Evolutionary conservation across 305 asterid species (phyloP).

Genomic region (Plantago coronopus): DNA sequence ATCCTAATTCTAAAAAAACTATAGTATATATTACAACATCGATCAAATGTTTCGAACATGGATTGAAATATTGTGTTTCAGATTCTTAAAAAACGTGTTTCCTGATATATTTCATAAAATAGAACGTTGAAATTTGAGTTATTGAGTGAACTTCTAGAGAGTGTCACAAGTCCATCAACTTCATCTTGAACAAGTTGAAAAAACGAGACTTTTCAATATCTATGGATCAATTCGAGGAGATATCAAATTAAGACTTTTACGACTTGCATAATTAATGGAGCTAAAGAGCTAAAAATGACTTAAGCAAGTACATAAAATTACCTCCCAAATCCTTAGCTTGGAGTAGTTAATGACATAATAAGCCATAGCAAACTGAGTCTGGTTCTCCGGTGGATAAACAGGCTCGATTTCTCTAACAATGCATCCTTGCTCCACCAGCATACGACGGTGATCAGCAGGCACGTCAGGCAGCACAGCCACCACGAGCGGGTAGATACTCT

Average conservation of each 20-base stretch:
- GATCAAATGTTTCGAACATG: too few species aligned
- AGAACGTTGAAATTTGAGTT: too few species aligned
- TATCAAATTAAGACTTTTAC: too few species aligned
- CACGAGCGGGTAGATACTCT: constrained; percentile 34
- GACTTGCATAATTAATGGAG: background rate
- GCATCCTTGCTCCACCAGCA: constrained; percentile 50
- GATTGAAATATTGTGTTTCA: too few species aligned
- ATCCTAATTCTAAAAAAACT: too few species aligned
- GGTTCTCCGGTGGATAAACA: constrained; percentile 39
- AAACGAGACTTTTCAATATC: too few species aligned
- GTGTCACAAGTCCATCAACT: background rate
- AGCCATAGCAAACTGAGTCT: constrained; percentile 43
- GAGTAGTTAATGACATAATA: constrained; percentile 52
- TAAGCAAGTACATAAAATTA: background rate
- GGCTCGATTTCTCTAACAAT: constrained; percentile 45
- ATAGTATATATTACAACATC: too few species aligned
- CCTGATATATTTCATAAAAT: too few species aligned
- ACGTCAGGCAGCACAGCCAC: constrained; percentile 55
- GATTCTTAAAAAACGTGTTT: too few species aligned
- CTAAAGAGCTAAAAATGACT: background rate
- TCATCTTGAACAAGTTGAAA: background rate
- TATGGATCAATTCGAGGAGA: too few species aligned
- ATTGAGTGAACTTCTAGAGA: too few species aligned
- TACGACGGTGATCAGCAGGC: constrained; percentile 49
- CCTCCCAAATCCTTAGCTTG: constrained; percentile 57